Base-by-base conservation (phyloP, 805 yeast species). In the Yamadazyma ubonensis region DNA sequence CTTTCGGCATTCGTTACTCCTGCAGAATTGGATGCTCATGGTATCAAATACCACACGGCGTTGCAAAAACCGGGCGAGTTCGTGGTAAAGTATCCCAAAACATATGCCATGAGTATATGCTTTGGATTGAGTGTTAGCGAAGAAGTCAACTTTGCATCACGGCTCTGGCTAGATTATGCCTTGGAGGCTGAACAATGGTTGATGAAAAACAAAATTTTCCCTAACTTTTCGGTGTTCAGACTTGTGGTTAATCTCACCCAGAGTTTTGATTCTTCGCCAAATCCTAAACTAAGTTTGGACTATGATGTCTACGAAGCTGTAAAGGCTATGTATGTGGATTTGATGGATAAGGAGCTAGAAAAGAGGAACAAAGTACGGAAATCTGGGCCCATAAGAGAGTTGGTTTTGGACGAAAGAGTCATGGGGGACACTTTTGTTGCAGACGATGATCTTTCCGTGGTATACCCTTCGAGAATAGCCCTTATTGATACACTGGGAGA, bases 21-120 rank as follows among this genome's bases (percentile, higher is more conserved):
- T 0, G 59, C 65, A 7, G 47, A 64, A 20, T 55, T 83, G n/a
- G 44, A 49, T n/a, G 58, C 63, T 15, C 49, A 70, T 22, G 82
- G 80, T 0, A 79, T 83, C 14, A 60, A 54, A 4, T 73, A 66
- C 18, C 61, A 67, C 31, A 69, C 73, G 5, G 60, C 75, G 0
- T 54, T 69, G n/a, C 90, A 83, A 53, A 66, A 65, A 27, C 79
- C 82, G 0, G 86, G 86, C 1, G 85, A 83, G 25, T 68, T 71
- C 40, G 59, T 84, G 5, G 62, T 82, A 42, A 78, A 73, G 41
- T 79, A 62, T 46, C 88, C 90, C 0, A 67, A 69, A 39, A 52
- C 76, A 0, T 82, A 76, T 52, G 63, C 81, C 1, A 56, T 78
- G 10, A 60, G 56, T 4, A 53, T 81, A 3, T 76, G 82, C 0